Percentiles rank a stretch among this genome's conserved stretches.
phyloP scores from a whole-genome alignment of 2,329 filamentous ascomycete genomes.

The Remersonia thermophila region DNA sequence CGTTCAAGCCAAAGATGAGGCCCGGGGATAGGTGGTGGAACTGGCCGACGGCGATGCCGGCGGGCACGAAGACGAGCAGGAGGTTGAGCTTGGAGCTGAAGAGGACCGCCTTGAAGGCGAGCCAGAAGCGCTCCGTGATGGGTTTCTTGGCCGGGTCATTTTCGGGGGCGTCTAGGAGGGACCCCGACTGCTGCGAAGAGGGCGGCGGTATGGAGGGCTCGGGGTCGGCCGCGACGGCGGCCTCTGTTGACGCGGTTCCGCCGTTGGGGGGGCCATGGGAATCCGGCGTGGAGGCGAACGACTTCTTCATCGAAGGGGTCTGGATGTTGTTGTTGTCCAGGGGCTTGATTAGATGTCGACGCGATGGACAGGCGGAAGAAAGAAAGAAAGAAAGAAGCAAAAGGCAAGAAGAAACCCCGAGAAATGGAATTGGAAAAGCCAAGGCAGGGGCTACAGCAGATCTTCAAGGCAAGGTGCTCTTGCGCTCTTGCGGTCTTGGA shows the following conservation, averaged over 20 bases:
- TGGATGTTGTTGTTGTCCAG: conserved; percentile 3
- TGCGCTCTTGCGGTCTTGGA: no score
- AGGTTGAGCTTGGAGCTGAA: conserved; percentile 69
- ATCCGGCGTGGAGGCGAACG: conserved; percentile 1
- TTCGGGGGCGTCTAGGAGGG: conserved; percentile 35
- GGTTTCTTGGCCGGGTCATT: conserved; percentile 12
- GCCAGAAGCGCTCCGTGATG: conserved; percentile 26
- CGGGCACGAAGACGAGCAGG: conserved; percentile 64
- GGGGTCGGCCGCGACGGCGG: conserved; percentile 13
- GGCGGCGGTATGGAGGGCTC: conserved; percentile 33
- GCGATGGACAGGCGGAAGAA: conserved; percentile 11
- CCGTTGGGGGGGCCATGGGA: conserved; percentile 4
- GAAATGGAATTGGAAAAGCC: no score
- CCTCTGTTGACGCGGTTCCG: conserved; percentile 8
- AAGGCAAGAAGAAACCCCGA: neutral
- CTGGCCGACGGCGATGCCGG: conserved; percentile 56
- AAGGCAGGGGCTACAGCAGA: no score
- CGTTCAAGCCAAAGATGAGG: conserved; percentile 61
- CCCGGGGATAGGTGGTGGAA: conserved; percentile 41
- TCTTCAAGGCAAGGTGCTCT: no score
- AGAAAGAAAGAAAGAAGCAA: neutral
- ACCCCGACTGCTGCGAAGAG: conserved; percentile 38
- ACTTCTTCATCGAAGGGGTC: neutral
- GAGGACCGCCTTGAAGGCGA: conserved; percentile 48
- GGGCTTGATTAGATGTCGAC: no score